Conservation (phyloP, 768 basidiomycete species). For the Termitomyces sp. region DNA sequence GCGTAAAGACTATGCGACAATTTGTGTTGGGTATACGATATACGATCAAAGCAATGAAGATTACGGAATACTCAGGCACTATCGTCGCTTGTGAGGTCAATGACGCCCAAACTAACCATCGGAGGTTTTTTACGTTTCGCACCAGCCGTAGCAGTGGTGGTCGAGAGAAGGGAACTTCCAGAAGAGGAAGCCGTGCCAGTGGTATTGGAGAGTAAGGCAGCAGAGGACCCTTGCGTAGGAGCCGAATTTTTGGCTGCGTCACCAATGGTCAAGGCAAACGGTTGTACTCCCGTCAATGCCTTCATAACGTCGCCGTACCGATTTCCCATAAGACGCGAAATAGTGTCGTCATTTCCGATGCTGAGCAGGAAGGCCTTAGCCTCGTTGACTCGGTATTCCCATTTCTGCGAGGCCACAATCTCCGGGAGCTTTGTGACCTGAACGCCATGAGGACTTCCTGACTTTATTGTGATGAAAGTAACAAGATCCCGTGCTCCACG, state of each 20-base stretch:
- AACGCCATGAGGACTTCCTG: slow-evolving; percentile 26
- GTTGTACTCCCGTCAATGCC: slow-evolving; percentile 18
- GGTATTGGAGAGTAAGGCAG: no score
- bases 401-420: slow-evolving; percentile 23
- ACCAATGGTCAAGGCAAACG: not conserved
- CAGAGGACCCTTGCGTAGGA: no score
- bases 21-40: no score
- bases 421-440: slow-evolving; percentile 27
- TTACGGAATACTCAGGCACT: no score
- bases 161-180: no score
- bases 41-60: no score
- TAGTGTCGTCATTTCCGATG: slow-evolving; percentile 26
- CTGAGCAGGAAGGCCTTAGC: slow-evolving; percentile 26
- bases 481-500: slow-evolving; percentile 23
- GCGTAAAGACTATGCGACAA: no score
- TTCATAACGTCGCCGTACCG: slow-evolving; percentile 29
- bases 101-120: no score
- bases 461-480: slow-evolving; percentile 22
- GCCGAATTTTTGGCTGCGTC: not conserved
- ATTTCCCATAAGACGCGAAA: slow-evolving; percentile 30
- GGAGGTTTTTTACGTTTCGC: no score
- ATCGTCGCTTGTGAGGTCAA: no score
- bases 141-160: no score
- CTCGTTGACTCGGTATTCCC: slow-evolving; percentile 22
- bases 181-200: no score